Percentiles rank a stretch among this genome's conserved stretches.
These are phyloP conservation scores for Syzygium oleosum DNA, from an alignment of 345 rosid genomes.

Conservation along the genomic window DNA sequence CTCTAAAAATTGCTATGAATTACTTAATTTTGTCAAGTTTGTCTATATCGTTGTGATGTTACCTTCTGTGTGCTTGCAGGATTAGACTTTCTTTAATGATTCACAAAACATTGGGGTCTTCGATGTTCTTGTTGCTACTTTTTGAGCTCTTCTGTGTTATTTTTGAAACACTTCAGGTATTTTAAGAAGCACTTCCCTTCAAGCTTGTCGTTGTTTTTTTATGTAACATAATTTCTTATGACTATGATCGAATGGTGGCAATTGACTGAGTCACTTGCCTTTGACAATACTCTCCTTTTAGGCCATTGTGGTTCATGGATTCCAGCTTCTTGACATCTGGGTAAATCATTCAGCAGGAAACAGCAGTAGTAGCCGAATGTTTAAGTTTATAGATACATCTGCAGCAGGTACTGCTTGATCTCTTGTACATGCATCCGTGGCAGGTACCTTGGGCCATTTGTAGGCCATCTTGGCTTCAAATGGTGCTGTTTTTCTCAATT, in stretches of 20 bases:
- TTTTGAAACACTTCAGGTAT: constrained; percentile 69
- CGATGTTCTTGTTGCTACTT: constrained; percentile 43
- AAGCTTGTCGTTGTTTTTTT: not conserved
- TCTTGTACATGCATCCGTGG: not conserved
- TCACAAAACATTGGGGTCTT: constrained; percentile 28
- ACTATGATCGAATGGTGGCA: not conserved
- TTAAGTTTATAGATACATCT: constrained; percentile 52
- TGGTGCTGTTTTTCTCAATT: not conserved
- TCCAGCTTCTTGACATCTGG: constrained; percentile 90
- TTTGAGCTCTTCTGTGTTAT: constrained; percentile 62
- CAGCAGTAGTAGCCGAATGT: constrained; percentile 44
- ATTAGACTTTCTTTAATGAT: constrained; percentile 34
- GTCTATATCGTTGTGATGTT: not conserved
- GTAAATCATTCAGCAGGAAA: constrained; percentile 63
- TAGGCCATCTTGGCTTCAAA: not conserved
- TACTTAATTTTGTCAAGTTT: not conserved
- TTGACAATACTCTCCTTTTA: constrained; percentile 15
- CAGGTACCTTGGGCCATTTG: not conserved
- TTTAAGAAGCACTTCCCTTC: constrained; percentile 1
- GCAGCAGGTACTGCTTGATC: constrained; percentile 47
- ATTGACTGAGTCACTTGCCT: not conserved
- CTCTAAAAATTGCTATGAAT: not conserved
- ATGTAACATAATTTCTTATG: not conserved
- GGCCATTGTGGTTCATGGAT: constrained; percentile 90
- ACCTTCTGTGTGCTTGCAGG: constrained; percentile 27